Percentiles rank a stretch among this genome's conserved stretches.
These are phyloP conservation scores for Trypanosoma platydactyli DNA, from an alignment of 208 protist genomes.

Conservation along the genomic window DNA sequence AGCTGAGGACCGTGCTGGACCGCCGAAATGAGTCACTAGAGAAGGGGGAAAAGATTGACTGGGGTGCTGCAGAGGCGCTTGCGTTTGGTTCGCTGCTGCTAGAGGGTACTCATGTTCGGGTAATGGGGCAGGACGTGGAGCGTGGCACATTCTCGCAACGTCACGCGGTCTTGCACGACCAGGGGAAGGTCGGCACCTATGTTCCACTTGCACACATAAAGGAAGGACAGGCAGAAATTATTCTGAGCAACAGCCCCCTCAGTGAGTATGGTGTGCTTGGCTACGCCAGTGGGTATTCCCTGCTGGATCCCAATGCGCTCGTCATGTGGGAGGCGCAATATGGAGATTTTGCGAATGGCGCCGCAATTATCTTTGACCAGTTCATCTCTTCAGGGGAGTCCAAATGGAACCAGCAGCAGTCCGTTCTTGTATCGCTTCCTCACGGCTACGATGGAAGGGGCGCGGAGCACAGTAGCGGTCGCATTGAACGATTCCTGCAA, in stretches of 20 bases:
- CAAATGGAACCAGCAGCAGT: conserved; percentile 98
- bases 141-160: conserved; percentile 97
- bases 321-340: conserved; percentile 99
- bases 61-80: conserved; percentile 94
- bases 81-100: conserved; percentile 94
- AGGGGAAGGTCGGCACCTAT: conserved; percentile 75
- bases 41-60: conserved; percentile 85
- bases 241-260: conserved; percentile 93
- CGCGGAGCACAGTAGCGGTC: conserved; percentile 97
- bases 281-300: conserved; percentile 95
- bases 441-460: conserved; percentile 98
- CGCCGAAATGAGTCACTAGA: conserved; percentile 75
- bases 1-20: conserved; percentile 80
- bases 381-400: conserved; percentile 93
- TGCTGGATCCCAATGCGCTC: conserved; percentile 94
- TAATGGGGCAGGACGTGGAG: conserved; percentile 96
- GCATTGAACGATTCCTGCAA: conserved; percentile 98
- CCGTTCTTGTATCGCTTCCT: conserved; percentile 96
- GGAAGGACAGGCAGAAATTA: conserved; percentile 76
- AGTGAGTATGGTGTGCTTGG: conserved; percentile 97
- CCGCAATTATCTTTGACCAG: conserved; percentile 99
- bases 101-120: conserved; percentile 95
- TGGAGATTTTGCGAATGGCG: conserved; percentile 98
- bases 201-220: conserved; percentile 77
- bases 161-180: conserved; percentile 96